A percentile compares a stretch with the other conserved stretches of the same genome.
Evolutionary conservation across 192 early-diverging fungal species (phyloP).

Genomic region (Entophlyctis helioformis): DNA sequence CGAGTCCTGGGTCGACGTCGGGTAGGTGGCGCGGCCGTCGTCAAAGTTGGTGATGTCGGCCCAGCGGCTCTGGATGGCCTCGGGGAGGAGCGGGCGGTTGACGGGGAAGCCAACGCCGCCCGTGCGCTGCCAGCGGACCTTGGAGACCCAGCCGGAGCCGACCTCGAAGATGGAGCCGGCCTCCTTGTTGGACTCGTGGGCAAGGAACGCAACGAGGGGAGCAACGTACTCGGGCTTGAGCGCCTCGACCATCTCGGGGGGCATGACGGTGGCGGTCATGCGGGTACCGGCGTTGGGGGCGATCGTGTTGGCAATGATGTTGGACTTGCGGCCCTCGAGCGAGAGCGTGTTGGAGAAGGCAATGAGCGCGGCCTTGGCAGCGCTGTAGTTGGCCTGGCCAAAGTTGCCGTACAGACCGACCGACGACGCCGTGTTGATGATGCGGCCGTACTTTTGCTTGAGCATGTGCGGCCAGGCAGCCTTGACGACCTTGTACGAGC

Average conservation of each 20-base stretch:
- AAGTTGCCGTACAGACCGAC: slow-evolving; percentile 89
- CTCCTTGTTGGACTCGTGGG: slow-evolving; percentile 73
- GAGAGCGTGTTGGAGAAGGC: slow-evolving; percentile 87
- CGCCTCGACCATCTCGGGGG: slow-evolving; percentile 85
- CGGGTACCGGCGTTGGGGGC: slow-evolving; percentile 93
- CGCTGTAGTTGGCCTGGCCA: slow-evolving; percentile 88
- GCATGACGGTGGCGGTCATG: slow-evolving; percentile 96
- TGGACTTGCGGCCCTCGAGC: slow-evolving; percentile 77
- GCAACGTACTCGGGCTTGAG: slow-evolving; percentile 97
- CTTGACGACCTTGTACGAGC: slow-evolving; percentile 86
- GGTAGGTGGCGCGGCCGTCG: slow-evolving; percentile 88
- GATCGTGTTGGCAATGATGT: slow-evolving; percentile 89
- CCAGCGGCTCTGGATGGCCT: slow-evolving; percentile 76
- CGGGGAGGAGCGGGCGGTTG: slow-evolving; percentile 65
- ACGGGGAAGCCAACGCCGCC: slow-evolving; percentile 90
- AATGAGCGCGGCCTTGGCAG: slow-evolving; percentile 82
- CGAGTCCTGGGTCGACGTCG: slow-evolving; percentile 62
- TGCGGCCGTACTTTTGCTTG: slow-evolving; percentile 88
- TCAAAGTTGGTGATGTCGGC: slow-evolving; percentile 79
- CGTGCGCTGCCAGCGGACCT: slow-evolving; percentile 87
- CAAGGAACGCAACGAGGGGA: slow-evolving; percentile 86
- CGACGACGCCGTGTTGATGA: slow-evolving; percentile 91
- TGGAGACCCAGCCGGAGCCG: slow-evolving; percentile 46
- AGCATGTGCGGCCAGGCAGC: slow-evolving; percentile 93
- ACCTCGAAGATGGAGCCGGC: slow-evolving; percentile 55